Conservation (phyloP, 176 grass and related monocot species). For the Stipa capillata region DNA sequence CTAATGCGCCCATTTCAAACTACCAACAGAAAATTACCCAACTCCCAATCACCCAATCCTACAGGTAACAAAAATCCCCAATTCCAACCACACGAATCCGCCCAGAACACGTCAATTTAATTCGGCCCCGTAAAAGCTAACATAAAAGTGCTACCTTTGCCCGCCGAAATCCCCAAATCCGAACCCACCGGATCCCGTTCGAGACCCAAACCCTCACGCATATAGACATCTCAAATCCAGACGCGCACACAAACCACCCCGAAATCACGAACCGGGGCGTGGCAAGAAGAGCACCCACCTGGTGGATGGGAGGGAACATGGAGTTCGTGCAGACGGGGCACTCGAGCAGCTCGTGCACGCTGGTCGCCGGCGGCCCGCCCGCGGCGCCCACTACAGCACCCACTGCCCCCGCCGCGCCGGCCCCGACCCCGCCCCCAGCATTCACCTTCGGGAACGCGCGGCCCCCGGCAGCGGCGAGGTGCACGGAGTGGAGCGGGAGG, state of each 20-base stretch:
- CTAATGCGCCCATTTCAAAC: not conserved
- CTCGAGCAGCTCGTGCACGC: constrained; percentile 58
- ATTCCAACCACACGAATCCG: not conserved
- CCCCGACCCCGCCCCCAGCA: constrained; percentile 4
- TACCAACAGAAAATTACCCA: not conserved
- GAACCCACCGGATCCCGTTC: not conserved
- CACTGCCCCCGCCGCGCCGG: not conserved
- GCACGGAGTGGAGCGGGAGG: constrained; percentile 30
- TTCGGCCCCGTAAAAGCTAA: not conserved
- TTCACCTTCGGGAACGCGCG: constrained; percentile 34
- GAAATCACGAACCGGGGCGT: not conserved
- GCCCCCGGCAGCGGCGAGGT: not conserved
- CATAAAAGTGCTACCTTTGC: not conserved
- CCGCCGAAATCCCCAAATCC: not conserved
- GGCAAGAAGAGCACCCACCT: constrained; percentile 12
- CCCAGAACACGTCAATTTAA: not conserved
- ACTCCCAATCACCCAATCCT: not conserved
- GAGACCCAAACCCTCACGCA: not conserved
- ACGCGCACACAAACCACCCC: not conserved
- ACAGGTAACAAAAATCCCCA: not conserved
- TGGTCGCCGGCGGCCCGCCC: constrained; percentile 24
- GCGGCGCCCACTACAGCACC: not conserved
- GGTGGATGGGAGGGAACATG: constrained; percentile 58
- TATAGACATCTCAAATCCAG: not conserved
- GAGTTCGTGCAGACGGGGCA: constrained; percentile 62